A percentile compares a stretch with the other conserved stretches of the same genome.
Conservation (phyloP, 371 early-diverging fungal species). For the Chytridium lagenaria region DNA sequence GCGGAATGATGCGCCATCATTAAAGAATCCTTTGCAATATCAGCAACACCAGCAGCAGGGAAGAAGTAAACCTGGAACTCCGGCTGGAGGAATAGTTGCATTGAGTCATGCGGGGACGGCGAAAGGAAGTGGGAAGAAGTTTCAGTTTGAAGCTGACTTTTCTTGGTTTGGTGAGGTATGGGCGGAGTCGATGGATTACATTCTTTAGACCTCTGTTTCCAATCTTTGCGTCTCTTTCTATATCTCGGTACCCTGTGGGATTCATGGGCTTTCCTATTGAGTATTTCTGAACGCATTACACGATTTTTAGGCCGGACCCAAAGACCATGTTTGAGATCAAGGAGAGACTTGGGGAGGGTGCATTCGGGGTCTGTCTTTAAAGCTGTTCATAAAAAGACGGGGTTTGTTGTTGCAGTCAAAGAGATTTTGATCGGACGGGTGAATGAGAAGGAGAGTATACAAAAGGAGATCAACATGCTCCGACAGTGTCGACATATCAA, state of each 20-base stretch:
- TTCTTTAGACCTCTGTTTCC: neutral
- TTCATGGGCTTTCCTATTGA: no score
- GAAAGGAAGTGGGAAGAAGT: neutral
- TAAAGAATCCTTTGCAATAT: no score
- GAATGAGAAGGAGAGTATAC: constrained; percentile 33
- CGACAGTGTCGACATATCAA: constrained; percentile 39
- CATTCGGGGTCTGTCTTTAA: constrained; percentile 52
- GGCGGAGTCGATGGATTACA: neutral
- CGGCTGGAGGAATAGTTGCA: no score
- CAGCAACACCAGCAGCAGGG: no score
- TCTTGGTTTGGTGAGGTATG: constrained; percentile 5
- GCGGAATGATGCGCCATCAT: no score
- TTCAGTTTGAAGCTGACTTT: neutral
- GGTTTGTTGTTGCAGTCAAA: constrained; percentile 48
- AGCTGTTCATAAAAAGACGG: constrained; percentile 39
- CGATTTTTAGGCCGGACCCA: no score
- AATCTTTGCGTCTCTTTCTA: no score
- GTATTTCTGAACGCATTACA: no score
- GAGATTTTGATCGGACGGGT: constrained; percentile 36
- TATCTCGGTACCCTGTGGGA: no score
- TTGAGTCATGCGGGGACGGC: no score
- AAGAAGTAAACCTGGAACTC: no score
- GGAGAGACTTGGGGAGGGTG: constrained; percentile 53
- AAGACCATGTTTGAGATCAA: constrained; percentile 38
- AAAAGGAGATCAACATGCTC: constrained; percentile 44